A percentile compares a stretch with the other conserved stretches of the same genome.
Conservation (phyloP, 106 monocot genomes). For the Ottelia alismoides region DNA sequence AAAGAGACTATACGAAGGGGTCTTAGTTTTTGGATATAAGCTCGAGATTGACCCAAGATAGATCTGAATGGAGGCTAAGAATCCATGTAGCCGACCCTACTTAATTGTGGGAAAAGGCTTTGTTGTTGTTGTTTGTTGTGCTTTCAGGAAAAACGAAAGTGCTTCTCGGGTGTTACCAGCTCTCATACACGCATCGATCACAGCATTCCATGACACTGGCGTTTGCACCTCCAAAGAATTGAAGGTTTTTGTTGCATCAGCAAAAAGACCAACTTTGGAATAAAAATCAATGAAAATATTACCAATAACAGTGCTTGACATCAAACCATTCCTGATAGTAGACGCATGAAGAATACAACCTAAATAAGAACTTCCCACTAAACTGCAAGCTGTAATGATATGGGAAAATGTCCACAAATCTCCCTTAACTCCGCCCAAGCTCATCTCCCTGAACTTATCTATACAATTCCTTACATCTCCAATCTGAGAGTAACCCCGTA, state of each 20-base stretch:
- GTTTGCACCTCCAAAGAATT: slow-evolving; percentile 24
- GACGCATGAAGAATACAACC: slow-evolving; percentile 37
- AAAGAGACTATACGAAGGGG: too few relatives aligned
- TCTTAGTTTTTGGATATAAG: too few relatives aligned
- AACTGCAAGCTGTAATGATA: slow-evolving; percentile 26
- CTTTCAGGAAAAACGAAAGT: slow-evolving; percentile 21
- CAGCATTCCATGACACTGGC: slow-evolving; percentile 58
- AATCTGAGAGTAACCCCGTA: slow-evolving; percentile 24
- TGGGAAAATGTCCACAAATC: slow-evolving; percentile 36
- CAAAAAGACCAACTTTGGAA: slow-evolving; percentile 9
- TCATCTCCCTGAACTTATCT: slow-evolving; percentile 39
- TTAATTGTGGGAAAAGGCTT: too few relatives aligned
- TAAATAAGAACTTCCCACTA: slow-evolving; percentile 8
- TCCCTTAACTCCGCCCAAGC: slow-evolving; percentile 7
- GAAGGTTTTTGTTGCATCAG: slow-evolving; percentile 31
- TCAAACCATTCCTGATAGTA: slow-evolving; percentile 27
- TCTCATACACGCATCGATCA: slow-evolving; percentile 50
- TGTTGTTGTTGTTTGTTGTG: too few relatives aligned
- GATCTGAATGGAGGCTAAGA: too few relatives aligned
- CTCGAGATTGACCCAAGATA: too few relatives aligned
- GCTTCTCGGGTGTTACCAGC: slow-evolving; percentile 30
- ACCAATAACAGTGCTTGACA: slow-evolving; percentile 22
- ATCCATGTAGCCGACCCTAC: too few relatives aligned
- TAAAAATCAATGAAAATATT: slow-evolving; percentile 60
- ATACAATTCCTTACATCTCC: slow-evolving; percentile 9